Base-by-base conservation (phyloP, 2,329 filamentous ascomycete genomes). In the Claviceps sp. region DNA sequence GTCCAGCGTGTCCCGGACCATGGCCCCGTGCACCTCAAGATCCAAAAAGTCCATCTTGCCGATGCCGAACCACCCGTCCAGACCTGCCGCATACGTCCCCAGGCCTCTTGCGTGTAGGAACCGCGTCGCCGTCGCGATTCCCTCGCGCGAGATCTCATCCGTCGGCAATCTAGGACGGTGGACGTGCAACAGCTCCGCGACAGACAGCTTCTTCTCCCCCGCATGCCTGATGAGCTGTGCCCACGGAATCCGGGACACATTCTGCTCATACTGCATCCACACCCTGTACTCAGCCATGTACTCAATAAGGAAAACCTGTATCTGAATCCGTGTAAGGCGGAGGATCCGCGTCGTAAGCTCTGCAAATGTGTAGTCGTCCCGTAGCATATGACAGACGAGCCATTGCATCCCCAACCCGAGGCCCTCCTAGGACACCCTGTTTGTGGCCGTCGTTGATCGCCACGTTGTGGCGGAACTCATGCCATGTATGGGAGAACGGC, bases 391-490 rank as follows among this genome's bases (percentile, higher is more conserved):
- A 38, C 64, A 47, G 3, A 65, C 59, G 14, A 57, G 42, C 63
- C 63, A 65, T 41, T 56, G 59, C 16, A 58, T 52, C 0, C 62
- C 62, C 45, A 57, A 55, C 6, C 52, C 49, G 14, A 65, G 55
- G 46, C 56, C 55, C 4, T 62, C 57, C 63, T 60, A 65, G 20
- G 46, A 54, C 24, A 48, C 30, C n/a, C 34, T 41, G 4, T 37
- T 16, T 9, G 45, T 13, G 26, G 44, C n/a, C 44, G 24, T 20
- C 4, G 44, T 5, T 2, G 44, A 24, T 18, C 26, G 9, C 6
- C 9, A 1, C 20, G 5, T 37, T 37, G 37, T 13, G 16, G 22
- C 20, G 8, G 47, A 40, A 4, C 20, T n/a, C 41, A 20, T 37
- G 34, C 13, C 5, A 11, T 16, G 34, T 8, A 14, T 7, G 48